Percentiles rank a stretch among this genome's conserved stretches.
These are phyloP conservation scores for Arachis hypogaea DNA, from an alignment of 306 rosid species.

Conservation along the genomic window DNA sequence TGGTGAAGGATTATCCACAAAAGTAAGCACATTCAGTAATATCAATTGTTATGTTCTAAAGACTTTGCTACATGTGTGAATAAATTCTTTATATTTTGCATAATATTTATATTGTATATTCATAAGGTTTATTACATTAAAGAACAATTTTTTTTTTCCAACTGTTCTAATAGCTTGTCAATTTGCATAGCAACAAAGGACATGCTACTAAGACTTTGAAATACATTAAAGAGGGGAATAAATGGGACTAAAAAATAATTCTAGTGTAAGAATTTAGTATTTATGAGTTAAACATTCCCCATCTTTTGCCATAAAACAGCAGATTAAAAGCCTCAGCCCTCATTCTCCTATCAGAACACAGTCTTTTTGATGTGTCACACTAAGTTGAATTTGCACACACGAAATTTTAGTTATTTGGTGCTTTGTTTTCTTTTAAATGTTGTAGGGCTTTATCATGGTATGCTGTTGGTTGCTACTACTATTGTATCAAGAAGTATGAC, in stretches of 20 bases:
- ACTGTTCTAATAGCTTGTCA: neutral
- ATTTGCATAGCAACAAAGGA: neutral
- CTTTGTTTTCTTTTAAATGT: conserved; percentile 26
- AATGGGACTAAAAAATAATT: no score
- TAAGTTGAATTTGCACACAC: neutral
- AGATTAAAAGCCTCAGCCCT: neutral
- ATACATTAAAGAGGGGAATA: neutral
- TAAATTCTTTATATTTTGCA: conserved; percentile 10
- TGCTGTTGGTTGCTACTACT: conserved; percentile 98
- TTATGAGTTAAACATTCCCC: neutral
- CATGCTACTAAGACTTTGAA: neutral
- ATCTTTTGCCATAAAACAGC: neutral
- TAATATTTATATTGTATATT: conserved; percentile 21
- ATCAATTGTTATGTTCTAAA: conserved; percentile 31
- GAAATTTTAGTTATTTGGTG: neutral
- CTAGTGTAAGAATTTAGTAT: neutral
- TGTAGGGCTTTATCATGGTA: conserved; percentile 96
- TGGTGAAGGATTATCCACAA: conserved; percentile 97
- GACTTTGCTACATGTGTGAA: conserved; percentile 20
- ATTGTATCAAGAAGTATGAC: conserved; percentile 89
- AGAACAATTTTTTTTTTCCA: neutral
- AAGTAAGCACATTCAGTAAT: conserved; percentile 49
- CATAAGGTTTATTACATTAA: conserved; percentile 21
- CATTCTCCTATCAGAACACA: neutral
- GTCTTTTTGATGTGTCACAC: neutral